phyloP scores from a whole-genome alignment of 2,329 filamentous ascomycete genomes.

The Dactylellina leptospora region DNA sequence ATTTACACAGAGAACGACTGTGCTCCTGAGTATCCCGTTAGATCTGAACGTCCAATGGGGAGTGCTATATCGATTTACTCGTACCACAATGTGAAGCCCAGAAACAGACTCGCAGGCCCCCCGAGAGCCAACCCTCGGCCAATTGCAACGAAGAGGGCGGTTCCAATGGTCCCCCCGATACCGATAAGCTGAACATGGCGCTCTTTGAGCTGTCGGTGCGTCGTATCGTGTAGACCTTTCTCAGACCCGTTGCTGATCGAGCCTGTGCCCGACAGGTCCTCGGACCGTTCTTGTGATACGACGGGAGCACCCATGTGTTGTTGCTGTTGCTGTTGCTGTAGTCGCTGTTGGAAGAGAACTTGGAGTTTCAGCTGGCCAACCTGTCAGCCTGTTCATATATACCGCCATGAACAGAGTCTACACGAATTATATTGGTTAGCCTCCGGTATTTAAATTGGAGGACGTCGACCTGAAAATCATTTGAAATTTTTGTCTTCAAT shows the following conservation, averaged over 20 bases:
- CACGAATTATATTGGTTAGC: not conserved
- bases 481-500: slow-evolving; percentile 1
- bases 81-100: slow-evolving; percentile 69
- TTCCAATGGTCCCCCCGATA: slow-evolving; percentile 73
- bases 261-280: slow-evolving; percentile 3
- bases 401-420: not conserved
- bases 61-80: not conserved
- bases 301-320: slow-evolving; percentile 8
- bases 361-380: not conserved
- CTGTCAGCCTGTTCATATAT: no score
- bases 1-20: slow-evolving; percentile 69
- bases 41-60: not conserved
- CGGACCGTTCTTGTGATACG: slow-evolving; percentile 4
- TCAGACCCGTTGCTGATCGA: slow-evolving; percentile 55
- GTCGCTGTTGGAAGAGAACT: not conserved
- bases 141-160: slow-evolving; percentile 70
- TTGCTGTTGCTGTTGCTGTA: not conserved
- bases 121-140: slow-evolving; percentile 69
- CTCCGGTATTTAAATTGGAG: no score
- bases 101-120: slow-evolving; percentile 63
- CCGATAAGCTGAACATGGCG: slow-evolving; percentile 70
- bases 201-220: slow-evolving; percentile 65
- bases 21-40: slow-evolving; percentile 62
- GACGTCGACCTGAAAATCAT: not conserved
- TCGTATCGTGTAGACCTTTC: slow-evolving; percentile 26